Base-by-base conservation (phyloP, 139 green algal species). In the Axilococcus clingmanii region DNA sequence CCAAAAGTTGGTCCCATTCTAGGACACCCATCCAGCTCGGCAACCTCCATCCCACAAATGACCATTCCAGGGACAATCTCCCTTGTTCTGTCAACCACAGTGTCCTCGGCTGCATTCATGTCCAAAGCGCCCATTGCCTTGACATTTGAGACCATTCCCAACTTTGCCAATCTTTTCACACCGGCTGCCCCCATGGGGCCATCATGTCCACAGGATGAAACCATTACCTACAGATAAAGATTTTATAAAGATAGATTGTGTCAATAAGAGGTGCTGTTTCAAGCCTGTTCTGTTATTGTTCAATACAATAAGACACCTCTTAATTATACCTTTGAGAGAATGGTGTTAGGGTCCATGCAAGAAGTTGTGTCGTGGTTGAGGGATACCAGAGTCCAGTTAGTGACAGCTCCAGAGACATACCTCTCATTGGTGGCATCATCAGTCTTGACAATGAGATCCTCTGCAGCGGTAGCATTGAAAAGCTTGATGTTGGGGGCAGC, bases 361-460 rank as follows among this genome's bases (percentile, higher is more conserved):
- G 75, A 87, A 73, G 94, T 88, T 28, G 88, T 97, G 74, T 93
- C 80, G 66, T 97, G 90, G 75, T 91, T 85, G 33, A 94, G 78
- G n/a, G 88, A 78, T 7, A 97, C 90, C 46, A 96, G 80, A 3
- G 90, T 88, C 90, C 90, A 97, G 85, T 97, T 97, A 65, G 90
- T 97, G 5, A 97, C 90, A 1, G 94, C 85, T 32, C 90, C 88
- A 23, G 59, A 75, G 48, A 95, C 82, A 38, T 79, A 68, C 33
- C 34, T 72, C 33, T 59, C 71, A 11, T 52, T 44, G n/a, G 24
- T 9, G 19, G 47, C 41, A 2, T 40, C 31, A n/a, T 78, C 66
- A 31, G 68, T 48, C 43, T 73, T 62, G 24, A 88, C 77, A 17
- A 89, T 68, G 43, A 89, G 77, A 53, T 84, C 76, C 61, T 83